phyloP scores from a whole-genome alignment of 208 protist species.

The Crithidia brevicula region DNA sequence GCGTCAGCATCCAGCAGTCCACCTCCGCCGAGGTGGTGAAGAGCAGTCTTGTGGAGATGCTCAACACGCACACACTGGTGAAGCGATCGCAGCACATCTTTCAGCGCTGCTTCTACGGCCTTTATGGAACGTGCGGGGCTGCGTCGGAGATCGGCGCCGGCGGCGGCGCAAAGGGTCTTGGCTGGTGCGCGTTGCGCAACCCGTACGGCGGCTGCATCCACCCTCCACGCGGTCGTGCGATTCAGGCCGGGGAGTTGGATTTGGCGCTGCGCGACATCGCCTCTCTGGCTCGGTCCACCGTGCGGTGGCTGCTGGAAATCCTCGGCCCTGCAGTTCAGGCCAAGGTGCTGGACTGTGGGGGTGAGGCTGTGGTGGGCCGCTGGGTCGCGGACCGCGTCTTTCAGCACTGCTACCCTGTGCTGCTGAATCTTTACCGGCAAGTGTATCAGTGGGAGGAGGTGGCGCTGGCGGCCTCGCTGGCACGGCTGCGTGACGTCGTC shows the following conservation, averaged over 20 bases:
- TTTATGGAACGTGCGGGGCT: constrained; percentile 78
- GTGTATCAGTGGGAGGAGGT: constrained; percentile 60
- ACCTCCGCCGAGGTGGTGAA: constrained; percentile 51
- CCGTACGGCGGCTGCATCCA: constrained; percentile 84
- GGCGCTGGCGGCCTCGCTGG: constrained; percentile 40
- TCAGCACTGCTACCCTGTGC: constrained; percentile 47
- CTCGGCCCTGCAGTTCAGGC: constrained; percentile 42
- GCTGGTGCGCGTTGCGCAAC: constrained; percentile 73
- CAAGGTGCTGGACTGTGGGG: constrained; percentile 36
- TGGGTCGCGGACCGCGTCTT: constrained; percentile 78
- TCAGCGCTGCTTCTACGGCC: constrained; percentile 85
- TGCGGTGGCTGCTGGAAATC: constrained; percentile 66
- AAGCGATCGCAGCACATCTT: constrained; percentile 64
- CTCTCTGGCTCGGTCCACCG: constrained; percentile 66
- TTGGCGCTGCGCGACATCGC: constrained; percentile 74
- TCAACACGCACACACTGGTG: constrained; percentile 38
- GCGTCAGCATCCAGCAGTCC: constrained; percentile 27
- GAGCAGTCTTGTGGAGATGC: constrained; percentile 51
- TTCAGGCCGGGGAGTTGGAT: constrained; percentile 59
- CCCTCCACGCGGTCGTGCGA: constrained; percentile 39
- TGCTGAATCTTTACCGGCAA: constrained; percentile 77
- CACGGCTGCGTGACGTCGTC: constrained; percentile 49
- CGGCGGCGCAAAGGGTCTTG: constrained; percentile 37
- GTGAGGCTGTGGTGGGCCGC: constrained; percentile 53
- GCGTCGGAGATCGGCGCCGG: constrained; percentile 59